Evolutionary conservation across 306 rosid genomes (phyloP), one percentile per base, ranked within the genome.

Genomic region (Glycine tomentella): DNA sequence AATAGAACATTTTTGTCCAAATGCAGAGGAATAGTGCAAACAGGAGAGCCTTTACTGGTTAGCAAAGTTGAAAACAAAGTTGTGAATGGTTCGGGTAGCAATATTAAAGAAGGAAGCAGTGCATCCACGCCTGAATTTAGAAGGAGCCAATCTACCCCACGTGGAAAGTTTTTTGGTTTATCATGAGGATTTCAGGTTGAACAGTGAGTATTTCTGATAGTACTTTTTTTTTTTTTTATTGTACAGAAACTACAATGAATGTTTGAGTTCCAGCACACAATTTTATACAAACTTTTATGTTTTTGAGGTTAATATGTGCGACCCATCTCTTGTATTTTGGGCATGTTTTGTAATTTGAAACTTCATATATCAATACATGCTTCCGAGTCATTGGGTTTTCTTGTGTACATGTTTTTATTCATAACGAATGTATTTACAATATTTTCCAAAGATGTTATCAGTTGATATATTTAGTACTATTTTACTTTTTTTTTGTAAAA

Each of bases 101-200:
- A 74, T 85, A 80, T 59, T 59, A 91, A 83, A 80, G 97, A 93
- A 86, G 89, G 87, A 38, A 83, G 82, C 83, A 89, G 83, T 40
- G 70, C 81, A 49, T 58, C 94, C 73, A 68, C 86, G 82, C 77
- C 94, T 33, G 97, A 93, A 49, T 84, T 89, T 44, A 86, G 91
- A 69, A 90, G 99, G 76, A 96, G 97, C 85, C 86, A 90, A 50
- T 93, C 99, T 12, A 89, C 97, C 9, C 98, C 99, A 49, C 97
- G 97, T 31, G 91, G 97, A 65, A 90, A 96, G 73, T 80, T 89
- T 88, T 78, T 86, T 4, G 87, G 81, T 68, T 69, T 85, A 61
- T 85, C 97, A 7, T 93, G 90, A 89, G 83, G 80, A 74, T 83
- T 66, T 77, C 64, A 53, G 52, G 33, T 36, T 72, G 52, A 63